Evolutionary conservation across 495 filamentous ascomycete species (phyloP).

Genomic region (Tuber microsphaerosporum): DNA sequence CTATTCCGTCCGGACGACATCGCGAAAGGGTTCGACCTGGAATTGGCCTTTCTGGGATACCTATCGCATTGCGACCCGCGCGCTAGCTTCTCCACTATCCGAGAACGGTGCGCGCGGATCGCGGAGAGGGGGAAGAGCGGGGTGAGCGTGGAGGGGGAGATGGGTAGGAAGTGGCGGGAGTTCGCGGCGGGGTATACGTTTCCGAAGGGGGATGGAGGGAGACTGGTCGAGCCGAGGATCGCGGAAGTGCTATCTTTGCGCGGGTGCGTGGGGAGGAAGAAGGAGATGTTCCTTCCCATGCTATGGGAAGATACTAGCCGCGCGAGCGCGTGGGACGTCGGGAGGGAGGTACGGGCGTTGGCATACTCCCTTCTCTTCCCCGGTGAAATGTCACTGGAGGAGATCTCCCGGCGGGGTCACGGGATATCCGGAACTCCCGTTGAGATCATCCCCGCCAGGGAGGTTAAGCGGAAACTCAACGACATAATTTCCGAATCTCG

Average conservation of each 20-base stretch:
- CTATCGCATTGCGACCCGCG: slow-evolving; percentile 6
- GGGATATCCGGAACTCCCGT: slow-evolving; percentile 20
- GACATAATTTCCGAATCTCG: neutral
- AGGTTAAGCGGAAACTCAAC: neutral
- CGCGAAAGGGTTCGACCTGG: slow-evolving; percentile 5
- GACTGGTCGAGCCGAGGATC: slow-evolving; percentile 26
- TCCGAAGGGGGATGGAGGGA: slow-evolving; percentile 1
- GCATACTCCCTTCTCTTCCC: slow-evolving; percentile 32
- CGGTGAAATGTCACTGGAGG: slow-evolving; percentile 6
- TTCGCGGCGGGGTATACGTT: slow-evolving; percentile 22
- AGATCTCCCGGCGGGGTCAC: slow-evolving; percentile 28
- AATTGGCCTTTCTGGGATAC: slow-evolving; percentile 26
- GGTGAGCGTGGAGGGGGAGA: slow-evolving; percentile 6
- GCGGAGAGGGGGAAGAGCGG: slow-evolving; percentile 14
- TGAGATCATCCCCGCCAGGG: neutral
- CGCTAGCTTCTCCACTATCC: slow-evolving; percentile 6
- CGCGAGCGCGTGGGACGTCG: slow-evolving; percentile 29
- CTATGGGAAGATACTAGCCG: slow-evolving; percentile 37
- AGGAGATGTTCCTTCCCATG: slow-evolving; percentile 34
- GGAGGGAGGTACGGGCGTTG: slow-evolving; percentile 11
- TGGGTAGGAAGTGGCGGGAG: slow-evolving; percentile 19
- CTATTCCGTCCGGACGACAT: slow-evolving; percentile 29
- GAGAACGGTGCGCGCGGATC: slow-evolving; percentile 11
- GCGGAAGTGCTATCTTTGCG: slow-evolving; percentile 21
- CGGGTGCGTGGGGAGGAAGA: neutral